These are phyloP conservation scores for Cornus florida DNA, from an alignment of 148 eudicot genomes.

Conservation along the genomic window DNA sequence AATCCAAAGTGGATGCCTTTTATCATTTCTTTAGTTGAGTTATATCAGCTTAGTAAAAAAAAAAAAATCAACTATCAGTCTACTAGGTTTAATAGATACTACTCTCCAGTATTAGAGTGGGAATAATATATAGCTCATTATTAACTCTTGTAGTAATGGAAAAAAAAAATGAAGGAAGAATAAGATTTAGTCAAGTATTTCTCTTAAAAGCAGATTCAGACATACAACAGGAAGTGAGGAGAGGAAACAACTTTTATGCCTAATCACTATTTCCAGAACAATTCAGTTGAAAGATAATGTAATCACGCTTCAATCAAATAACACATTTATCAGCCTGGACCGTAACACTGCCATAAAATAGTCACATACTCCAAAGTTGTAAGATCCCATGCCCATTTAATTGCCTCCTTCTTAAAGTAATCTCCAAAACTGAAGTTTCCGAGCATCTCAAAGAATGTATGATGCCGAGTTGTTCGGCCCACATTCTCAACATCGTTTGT, in stretches of 20 bases:
- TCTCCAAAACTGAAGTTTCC: constrained; percentile 99
- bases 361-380: constrained; percentile 73
- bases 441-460: constrained; percentile 97
- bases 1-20: too few species aligned
- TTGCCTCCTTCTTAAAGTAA: constrained; percentile 95
- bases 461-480: constrained; percentile 92
- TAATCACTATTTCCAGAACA: constrained; percentile 1
- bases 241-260: not conserved
- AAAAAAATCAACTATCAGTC: too few species aligned
- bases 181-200: too few species aligned
- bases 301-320: constrained; percentile 2
- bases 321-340: not conserved
- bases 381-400: constrained; percentile 98
- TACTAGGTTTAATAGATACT: too few species aligned
- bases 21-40: too few species aligned
- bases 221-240: not conserved
- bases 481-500: constrained; percentile 98
- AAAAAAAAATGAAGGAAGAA: too few species aligned
- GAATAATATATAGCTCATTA: too few species aligned
- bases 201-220: not conserved
- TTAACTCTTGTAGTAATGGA: too few species aligned
- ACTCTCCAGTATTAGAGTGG: too few species aligned
- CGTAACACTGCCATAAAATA: not conserved
- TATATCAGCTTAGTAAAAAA: too few species aligned
- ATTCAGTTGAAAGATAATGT: not conserved